Evolutionary conservation across 805 yeast species (phyloP), one percentile per base, ranked within the genome.

Genomic region (Monosporozyma unispora): DNA sequence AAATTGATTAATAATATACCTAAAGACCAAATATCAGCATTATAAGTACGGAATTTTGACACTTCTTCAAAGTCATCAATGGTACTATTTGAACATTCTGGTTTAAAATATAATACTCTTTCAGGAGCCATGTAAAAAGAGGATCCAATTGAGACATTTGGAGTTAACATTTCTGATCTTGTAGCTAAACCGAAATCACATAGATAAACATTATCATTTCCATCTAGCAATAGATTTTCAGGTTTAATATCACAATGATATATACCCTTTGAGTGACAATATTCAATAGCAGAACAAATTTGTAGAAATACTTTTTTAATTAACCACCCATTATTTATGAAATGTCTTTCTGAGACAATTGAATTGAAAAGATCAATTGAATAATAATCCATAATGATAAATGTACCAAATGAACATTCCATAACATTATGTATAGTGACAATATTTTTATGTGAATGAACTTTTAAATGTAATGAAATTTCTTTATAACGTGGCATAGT

Each of bases 161-260:
- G 79, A 52, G 83, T 79, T 39, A 84, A 76, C 51, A 63, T 69
- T 41, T 72, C 69, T 8, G 77, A 73, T 47, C 79, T 76, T 51
- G 93, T 79, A 18, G 97, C 89, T 22, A 91, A 73, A 3, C 98
- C 98, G 67, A 93, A 91, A 69, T 91, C 99, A 37, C 95, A 67
- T 11, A 91, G 52, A 84, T 72, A 53, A 75, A 77, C 52, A 83
- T 70, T 49, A 70, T 74, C 49, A 74, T 65, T 50, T 80, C 87
- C 58, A 76, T 73, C 60, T 67, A 90, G 81, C 58, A 93, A 72
- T 49, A 93, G 77, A 70, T 93, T 93, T 66, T 93, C 98, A 6
- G 99, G 99, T 70, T 93, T 93, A 56, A 90, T 79, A 67, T 90
- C 98, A 63, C 97, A 86, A 63, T 90, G 98, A 64, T 83, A 91